Evolutionary conservation across 176 grass and related monocot species (phyloP), one percentile per base, ranked within the genome.

Genomic region (Hsuehochloa calcarea): DNA sequence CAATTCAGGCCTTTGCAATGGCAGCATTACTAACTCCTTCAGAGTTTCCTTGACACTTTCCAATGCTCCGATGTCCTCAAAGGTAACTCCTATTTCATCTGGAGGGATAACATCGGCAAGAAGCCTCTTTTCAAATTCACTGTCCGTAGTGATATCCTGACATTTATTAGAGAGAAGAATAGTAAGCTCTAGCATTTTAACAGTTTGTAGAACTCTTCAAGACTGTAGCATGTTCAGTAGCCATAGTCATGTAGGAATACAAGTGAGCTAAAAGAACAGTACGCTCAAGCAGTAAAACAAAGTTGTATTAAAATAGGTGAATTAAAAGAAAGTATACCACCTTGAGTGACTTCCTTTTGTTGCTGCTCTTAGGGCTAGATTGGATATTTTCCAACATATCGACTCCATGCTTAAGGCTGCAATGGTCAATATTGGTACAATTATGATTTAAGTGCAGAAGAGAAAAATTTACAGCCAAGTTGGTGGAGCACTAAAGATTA

Each of bases 1-100:
- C 85, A 99, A 87, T 91, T 99, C 91, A 54, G 96, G 96, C 75
- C 96, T 95, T 90, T 99, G 96, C 55, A 99, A 90, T 29, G 96
- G 96, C 62, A 99, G 91, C 96, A 96, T 99, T 80, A 99, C 96
- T 82, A 99, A 85, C 70, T 99, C 96, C 90, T 99, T 99, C 75
- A 99, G 81, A 69, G 88, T 99, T 86, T 96, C 96, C 84, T 99
- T 99, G 41, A 96, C 84, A 61, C 81, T 94, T 88, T 99, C 93
- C 34, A 96, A 83, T 85, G 96, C 96, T 70, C 96, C 96, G 1
- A 99, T 99, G 64, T 96, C 96, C 66, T 93, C 91, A 66, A 99
- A 99, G 29, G 87, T 92, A 65, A 99, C 93, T 46, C 93, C 96
- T 74, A 96, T 89, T 86, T 99, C 96, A 34, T 88, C 86, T 54